A percentile compares a stretch with the other conserved stretches of the same genome.
phyloP scores from a whole-genome alignment of 2,329 filamentous ascomycete species.

The Anthostomella pinea region DNA sequence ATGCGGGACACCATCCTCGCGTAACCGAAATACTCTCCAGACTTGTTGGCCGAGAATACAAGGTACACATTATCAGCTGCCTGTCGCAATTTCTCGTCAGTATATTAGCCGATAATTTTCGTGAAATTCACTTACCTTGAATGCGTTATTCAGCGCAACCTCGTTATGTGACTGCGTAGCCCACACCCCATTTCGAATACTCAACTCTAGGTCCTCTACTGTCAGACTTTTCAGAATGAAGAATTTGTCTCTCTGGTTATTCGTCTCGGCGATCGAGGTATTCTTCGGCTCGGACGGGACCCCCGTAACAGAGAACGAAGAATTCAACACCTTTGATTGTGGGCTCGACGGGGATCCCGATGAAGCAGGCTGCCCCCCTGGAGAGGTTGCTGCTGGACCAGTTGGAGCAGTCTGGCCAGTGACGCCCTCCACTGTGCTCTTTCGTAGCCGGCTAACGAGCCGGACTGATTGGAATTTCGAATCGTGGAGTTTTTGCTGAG shows the following conservation, averaged over 20 bases:
- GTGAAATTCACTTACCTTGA: constrained; percentile 56
- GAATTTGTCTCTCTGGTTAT: constrained; percentile 64
- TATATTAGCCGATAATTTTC: background rate
- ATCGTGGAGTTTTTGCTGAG: constrained; percentile 84
- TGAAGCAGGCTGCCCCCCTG: constrained; percentile 18
- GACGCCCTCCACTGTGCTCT: constrained; percentile 41
- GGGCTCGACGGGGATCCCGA: constrained; percentile 17
- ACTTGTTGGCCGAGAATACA: constrained; percentile 95
- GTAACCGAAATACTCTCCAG: constrained; percentile 94
- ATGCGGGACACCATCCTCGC: constrained; percentile 87
- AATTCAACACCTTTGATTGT: constrained; percentile 8
- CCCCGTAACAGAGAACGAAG: constrained; percentile 13
- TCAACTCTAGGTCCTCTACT: constrained; percentile 83
- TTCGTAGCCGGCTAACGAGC: constrained; percentile 78
- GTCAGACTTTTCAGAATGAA: constrained; percentile 94
- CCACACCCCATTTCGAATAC: constrained; percentile 86
- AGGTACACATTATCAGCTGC: constrained; percentile 80
- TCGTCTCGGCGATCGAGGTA: constrained; percentile 15
- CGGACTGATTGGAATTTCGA: constrained; percentile 83
- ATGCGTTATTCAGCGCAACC: constrained; percentile 76
- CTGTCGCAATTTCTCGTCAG: constrained; percentile 42
- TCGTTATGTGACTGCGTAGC: constrained; percentile 95
- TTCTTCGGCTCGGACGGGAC: constrained; percentile 15
- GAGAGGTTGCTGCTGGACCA: constrained; percentile 47
- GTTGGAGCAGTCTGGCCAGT: constrained; percentile 51